These are phyloP conservation scores for Emmonsiellopsis sp. DNA, from an alignment of 2,329 filamentous ascomycete species.

Conservation along the genomic window DNA sequence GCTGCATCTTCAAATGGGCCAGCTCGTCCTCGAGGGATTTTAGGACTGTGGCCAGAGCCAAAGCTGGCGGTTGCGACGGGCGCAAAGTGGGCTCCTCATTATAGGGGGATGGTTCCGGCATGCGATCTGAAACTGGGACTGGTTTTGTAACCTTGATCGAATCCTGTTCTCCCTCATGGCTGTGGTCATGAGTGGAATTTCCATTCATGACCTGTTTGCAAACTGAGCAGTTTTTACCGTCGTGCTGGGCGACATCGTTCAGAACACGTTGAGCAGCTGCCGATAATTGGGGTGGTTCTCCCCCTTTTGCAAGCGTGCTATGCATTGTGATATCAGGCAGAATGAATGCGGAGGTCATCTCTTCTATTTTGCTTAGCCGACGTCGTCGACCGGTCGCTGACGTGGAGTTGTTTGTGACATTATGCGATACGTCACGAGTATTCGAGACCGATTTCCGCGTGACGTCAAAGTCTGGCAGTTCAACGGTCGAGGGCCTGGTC, in stretches of 20 bases:
- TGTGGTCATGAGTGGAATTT: constrained; percentile 26
- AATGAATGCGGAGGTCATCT: constrained; percentile 58
- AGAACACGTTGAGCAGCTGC: constrained; percentile 33
- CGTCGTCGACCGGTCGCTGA: constrained; percentile 35
- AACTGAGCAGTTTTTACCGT: constrained; percentile 48
- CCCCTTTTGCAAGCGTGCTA: constrained; percentile 18
- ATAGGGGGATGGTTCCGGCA: constrained; percentile 22
- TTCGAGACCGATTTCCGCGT: background rate
- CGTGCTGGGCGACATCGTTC: constrained; percentile 38
- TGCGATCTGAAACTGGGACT: constrained; percentile 42
- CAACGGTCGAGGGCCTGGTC: constrained; percentile 25
- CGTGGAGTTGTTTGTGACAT: background rate
- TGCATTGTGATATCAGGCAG: constrained; percentile 53
- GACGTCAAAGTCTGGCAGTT: background rate
- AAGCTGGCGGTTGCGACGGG: constrained; percentile 56
- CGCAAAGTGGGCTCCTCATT: constrained; percentile 53
- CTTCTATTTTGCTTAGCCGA: constrained; percentile 36
- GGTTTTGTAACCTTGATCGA: constrained; percentile 40
- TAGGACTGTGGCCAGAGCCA: constrained; percentile 72
- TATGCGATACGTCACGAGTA: background rate
- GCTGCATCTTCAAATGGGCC: constrained; percentile 61
- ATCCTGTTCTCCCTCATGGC: constrained; percentile 15
- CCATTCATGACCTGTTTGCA: constrained; percentile 39
- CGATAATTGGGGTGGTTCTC: constrained; percentile 26
- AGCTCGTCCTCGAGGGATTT: constrained; percentile 76